phyloP scores from a whole-genome alignment of 352 stramenopile genomes.

The Globisporangium lucens region DNA sequence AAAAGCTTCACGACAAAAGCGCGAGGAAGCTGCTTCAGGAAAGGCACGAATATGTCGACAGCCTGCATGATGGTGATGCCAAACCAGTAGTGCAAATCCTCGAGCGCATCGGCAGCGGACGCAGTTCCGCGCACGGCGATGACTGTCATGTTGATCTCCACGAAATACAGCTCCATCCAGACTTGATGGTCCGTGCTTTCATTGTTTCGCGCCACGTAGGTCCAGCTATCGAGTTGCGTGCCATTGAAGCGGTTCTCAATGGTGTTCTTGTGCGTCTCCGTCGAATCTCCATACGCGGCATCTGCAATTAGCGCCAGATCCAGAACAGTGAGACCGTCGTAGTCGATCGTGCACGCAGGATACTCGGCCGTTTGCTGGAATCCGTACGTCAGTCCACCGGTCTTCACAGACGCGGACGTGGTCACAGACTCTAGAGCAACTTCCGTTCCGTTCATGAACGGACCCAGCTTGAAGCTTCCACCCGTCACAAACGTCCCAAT shows the following conservation, averaged over 20 bases:
- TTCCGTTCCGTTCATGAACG: slow-evolving; percentile 42
- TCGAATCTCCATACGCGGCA: slow-evolving; percentile 68
- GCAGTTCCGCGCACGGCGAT: slow-evolving; percentile 77
- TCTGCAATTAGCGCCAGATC: slow-evolving; percentile 80
- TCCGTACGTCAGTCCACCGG: slow-evolving; percentile 42
- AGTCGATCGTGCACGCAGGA: slow-evolving; percentile 69
- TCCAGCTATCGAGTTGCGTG: slow-evolving; percentile 61
- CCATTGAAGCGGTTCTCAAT: slow-evolving; percentile 78
- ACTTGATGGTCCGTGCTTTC: slow-evolving; percentile 63
- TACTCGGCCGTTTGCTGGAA: slow-evolving; percentile 59
- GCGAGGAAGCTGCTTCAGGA: slow-evolving; percentile 76
- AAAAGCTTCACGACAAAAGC: slow-evolving; percentile 71
- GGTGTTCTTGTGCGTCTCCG: slow-evolving; percentile 47
- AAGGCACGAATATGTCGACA: slow-evolving; percentile 74
- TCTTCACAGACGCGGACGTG: slow-evolving; percentile 27
- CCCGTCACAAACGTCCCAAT: slow-evolving; percentile 73
- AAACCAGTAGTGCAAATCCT: slow-evolving; percentile 87
- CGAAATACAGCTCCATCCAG: slow-evolving; percentile 83
- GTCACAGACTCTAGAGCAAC: slow-evolving; percentile 24
- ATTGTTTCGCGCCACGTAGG: slow-evolving; percentile 75
- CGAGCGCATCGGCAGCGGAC: slow-evolving; percentile 69
- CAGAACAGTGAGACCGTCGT: slow-evolving; percentile 53
- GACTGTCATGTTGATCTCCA: slow-evolving; percentile 77
- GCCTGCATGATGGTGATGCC: slow-evolving; percentile 85
- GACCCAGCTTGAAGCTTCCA: slow-evolving; percentile 46